Percentiles rank a stretch among this genome's conserved stretches.
Evolutionary conservation across 2,329 filamentous ascomycete species (phyloP).

Genomic region (Pleurostoma richardsiae): DNA sequence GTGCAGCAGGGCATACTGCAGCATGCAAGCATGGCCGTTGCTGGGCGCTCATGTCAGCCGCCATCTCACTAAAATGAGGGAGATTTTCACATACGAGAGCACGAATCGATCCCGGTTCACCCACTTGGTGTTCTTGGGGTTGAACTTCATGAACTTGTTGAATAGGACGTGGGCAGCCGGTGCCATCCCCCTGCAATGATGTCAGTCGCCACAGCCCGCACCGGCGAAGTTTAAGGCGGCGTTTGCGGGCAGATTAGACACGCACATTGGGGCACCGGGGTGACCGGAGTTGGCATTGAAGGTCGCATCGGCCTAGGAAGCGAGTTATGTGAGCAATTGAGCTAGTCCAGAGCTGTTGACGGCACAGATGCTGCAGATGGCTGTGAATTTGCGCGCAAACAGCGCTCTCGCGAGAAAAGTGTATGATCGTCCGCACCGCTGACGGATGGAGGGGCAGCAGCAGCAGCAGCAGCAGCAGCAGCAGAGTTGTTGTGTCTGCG

Average conservation of each 20-base stretch:
- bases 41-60: slow-evolving; percentile 39
- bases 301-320: slow-evolving; percentile 87
- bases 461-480: slow-evolving; percentile 10
- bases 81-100: slow-evolving; percentile 73
- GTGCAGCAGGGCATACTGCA: slow-evolving; percentile 97
- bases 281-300: slow-evolving; percentile 94
- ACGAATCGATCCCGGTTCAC: slow-evolving; percentile 97
- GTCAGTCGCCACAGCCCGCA: background rate
- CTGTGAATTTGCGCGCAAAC: too few species aligned
- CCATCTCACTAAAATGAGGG: slow-evolving; percentile 1
- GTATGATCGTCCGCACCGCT: too few species aligned
- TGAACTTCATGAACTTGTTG: slow-evolving; percentile 99
- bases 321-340: slow-evolving; percentile 13
- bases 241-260: slow-evolving; percentile 11
- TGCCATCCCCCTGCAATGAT: slow-evolving; percentile 66
- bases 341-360: background rate
- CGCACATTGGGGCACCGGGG: slow-evolving; percentile 93
- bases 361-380: background rate
- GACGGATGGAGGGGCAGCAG: background rate
- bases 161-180: slow-evolving; percentile 94
- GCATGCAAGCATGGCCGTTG: slow-evolving; percentile 99
- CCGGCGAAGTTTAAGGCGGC: slow-evolving; percentile 2
- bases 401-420: too few species aligned
- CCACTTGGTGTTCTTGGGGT: slow-evolving; percentile 98
- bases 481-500: slow-evolving; percentile 27